Evolutionary conservation across 2,329 filamentous ascomycete genomes (phyloP), one percentile per base, ranked within the genome.

Genomic region (Berkeleyomyces rouxiae): DNA sequence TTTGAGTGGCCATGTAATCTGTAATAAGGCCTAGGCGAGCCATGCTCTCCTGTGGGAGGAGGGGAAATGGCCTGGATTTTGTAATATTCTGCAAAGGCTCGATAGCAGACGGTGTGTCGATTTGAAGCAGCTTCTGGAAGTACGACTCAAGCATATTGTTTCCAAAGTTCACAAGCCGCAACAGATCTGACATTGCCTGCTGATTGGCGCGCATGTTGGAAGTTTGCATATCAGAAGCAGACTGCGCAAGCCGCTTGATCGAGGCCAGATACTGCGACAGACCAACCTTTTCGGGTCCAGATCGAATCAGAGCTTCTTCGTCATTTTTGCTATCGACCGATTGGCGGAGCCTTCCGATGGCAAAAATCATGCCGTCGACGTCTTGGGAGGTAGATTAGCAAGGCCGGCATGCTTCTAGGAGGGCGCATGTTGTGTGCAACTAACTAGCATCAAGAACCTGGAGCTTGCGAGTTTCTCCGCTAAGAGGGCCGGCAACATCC

Each of bases 171-270:
- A 96, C 78, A 43, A 99, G 78, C 7, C 84, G 81, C 61, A 82
- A 86, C 62, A 96, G 81, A 65, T 96, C 90, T 53, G 83, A 77
- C 63, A 93, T 88, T 2, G 90, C 90, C 72, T 91, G 86, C 71
- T 97, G 91, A 65, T 96, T 97, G 7, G 91, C 88, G 63, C 89
- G 85, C 60, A 99, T 76, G 68, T 96, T 96, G n/a, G 92, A 92
- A 2, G 87, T 81, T 71, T 87, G 88, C 75, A 99, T 86, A 66
- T 95, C 88, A 65, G 78, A 75, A 62, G 96, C 79, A n/a, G 91
- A 88, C 71, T 87, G 87, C 69, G 87, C 90, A 40, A 96, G 82
- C 49, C 93, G 86, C 74, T 95, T 93, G 68, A 97, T 83, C 4
- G 92, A 96, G 55, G 84, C 85, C 59, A 99, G 82, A 73, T 96